Evolutionary conservation across 2,329 filamentous ascomycete species (phyloP).

Genomic region (Stemphylium lycopersici): DNA sequence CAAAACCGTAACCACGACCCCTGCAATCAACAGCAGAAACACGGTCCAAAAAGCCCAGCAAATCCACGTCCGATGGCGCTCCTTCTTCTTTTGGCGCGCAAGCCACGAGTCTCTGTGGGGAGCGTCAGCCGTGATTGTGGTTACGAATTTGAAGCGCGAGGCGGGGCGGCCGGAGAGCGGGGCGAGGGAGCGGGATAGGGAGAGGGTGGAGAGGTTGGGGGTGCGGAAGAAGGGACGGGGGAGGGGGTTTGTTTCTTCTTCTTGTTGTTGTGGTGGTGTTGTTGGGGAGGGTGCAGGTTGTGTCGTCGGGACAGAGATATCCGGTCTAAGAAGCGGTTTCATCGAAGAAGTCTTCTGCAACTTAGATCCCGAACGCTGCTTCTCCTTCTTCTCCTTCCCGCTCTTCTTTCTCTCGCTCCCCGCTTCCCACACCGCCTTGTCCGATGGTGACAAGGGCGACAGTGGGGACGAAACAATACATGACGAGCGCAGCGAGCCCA

Average conservation of each 20-base stretch:
- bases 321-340: slow-evolving; percentile 12
- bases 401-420: background rate
- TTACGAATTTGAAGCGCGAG: slow-evolving; percentile 41
- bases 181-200: slow-evolving; percentile 11
- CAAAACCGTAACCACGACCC: slow-evolving; percentile 54
- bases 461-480: background rate
- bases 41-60: slow-evolving; percentile 56
- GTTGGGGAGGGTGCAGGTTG: background rate
- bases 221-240: slow-evolving; percentile 15
- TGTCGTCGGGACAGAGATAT: background rate
- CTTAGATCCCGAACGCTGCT: slow-evolving; percentile 5
- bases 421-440: background rate
- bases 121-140: slow-evolving; percentile 37
- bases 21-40: slow-evolving; percentile 54
- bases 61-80: slow-evolving; percentile 54
- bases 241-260: background rate
- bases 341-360: slow-evolving; percentile 21
- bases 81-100: slow-evolving; percentile 56
- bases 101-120: slow-evolving; percentile 60
- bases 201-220: slow-evolving; percentile 29
- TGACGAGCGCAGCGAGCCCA: background rate
- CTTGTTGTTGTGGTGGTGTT: background rate
- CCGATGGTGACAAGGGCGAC: background rate
- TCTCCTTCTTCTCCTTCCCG: background rate
- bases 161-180: slow-evolving; percentile 32